Evolutionary conservation across 139 green algal species (phyloP).

Genomic region (Tetraselmis striata): DNA sequence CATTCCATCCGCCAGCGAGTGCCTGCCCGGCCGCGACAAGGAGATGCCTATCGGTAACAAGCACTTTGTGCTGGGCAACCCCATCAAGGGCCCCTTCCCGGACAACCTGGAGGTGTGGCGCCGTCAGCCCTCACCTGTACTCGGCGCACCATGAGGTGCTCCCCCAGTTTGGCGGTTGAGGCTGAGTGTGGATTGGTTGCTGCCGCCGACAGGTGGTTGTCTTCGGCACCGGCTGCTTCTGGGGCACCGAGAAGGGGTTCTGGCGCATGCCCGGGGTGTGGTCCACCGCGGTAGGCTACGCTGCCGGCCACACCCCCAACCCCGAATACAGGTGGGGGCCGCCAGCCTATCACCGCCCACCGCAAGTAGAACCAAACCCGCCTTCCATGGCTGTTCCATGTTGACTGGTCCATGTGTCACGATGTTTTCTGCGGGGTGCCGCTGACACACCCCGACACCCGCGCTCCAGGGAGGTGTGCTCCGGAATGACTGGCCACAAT

Average conservation of each 20-base stretch:
- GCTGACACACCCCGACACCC: too few species aligned
- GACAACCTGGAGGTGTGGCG: conserved; percentile 8
- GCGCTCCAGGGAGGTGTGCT: conserved; percentile 34
- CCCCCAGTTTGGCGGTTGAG: too few species aligned
- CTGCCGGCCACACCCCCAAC: conserved; percentile 15
- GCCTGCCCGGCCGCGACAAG: neutral
- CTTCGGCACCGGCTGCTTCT: conserved; percentile 33
- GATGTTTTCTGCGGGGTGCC: too few species aligned
- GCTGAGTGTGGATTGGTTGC: too few species aligned
- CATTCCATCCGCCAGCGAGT: neutral
- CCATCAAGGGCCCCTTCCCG: conserved; percentile 3
- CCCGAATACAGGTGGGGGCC: too few species aligned
- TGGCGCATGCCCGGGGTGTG: conserved; percentile 26
- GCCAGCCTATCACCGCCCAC: too few species aligned
- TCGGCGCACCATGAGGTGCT: too few species aligned
- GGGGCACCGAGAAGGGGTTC: conserved; percentile 31
- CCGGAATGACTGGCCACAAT: conserved; percentile 26
- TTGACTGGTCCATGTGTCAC: too few species aligned
- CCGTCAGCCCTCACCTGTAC: too few species aligned
- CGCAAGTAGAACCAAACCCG: too few species aligned
- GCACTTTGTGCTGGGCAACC: neutral
- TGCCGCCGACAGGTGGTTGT: too few species aligned
- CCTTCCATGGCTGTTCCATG: too few species aligned
- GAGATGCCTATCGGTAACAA: neutral
- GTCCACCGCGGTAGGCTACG: conserved; percentile 26